A percentile compares a stretch with the other conserved stretches of the same genome.
These are phyloP conservation scores for Candida chilensis DNA, from an alignment of 805 yeast species.

Conservation along the genomic window DNA sequence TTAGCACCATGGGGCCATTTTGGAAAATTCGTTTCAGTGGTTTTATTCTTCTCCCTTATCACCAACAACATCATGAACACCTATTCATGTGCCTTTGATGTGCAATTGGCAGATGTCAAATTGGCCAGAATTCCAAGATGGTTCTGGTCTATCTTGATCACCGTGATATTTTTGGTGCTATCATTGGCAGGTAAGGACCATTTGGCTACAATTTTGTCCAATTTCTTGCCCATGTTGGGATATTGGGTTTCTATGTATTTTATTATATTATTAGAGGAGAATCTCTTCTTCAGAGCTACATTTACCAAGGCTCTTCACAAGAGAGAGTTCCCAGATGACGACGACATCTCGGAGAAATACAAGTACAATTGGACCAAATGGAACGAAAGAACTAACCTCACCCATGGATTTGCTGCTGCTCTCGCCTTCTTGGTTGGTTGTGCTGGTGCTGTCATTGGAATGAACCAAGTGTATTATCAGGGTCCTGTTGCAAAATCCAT, in stretches of 20 bases:
- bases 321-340: conserved; percentile 28
- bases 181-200: conserved; percentile 70
- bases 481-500: conserved; percentile 64
- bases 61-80: conserved; percentile 78
- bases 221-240: conserved; percentile 85
- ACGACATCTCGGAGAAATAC: background rate
- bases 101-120: conserved; percentile 49
- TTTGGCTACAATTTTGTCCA: conserved; percentile 64
- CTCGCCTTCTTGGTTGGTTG: conserved; percentile 60
- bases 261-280: conserved; percentile 64
- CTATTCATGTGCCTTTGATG: conserved; percentile 74
- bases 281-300: conserved; percentile 54
- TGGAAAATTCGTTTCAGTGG: conserved; percentile 66
- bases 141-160: conserved; percentile 59
- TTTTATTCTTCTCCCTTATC: conserved; percentile 65
- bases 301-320: conserved; percentile 29
- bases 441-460: conserved; percentile 78
- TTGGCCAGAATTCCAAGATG: conserved; percentile 68
- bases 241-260: conserved; percentile 85
- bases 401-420: conserved; percentile 67
- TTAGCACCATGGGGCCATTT: conserved; percentile 69
- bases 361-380: conserved; percentile 65
- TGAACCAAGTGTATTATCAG: conserved; percentile 78
- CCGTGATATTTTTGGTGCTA: conserved; percentile 56
- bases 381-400: conserved; percentile 52